phyloP scores from a whole-genome alignment of 2,329 filamentous ascomycete species.

The Helotiales sp. region DNA sequence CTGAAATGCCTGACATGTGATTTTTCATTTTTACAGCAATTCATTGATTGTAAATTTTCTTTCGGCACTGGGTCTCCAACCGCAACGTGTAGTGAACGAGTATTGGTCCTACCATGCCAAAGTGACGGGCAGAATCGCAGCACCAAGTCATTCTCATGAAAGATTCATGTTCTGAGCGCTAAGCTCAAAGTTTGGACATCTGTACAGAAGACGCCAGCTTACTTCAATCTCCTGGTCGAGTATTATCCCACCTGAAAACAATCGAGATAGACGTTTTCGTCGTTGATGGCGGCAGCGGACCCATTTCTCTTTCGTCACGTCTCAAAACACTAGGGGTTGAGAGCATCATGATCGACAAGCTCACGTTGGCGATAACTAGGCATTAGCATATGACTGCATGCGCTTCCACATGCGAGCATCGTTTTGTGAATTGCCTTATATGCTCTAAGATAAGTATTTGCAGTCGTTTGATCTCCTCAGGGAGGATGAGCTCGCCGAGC shows the following conservation, averaged over 20 bases:
- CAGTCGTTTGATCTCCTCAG: background rate
- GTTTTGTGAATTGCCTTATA: background rate
- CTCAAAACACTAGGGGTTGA: constrained; percentile 47
- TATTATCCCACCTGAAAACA: background rate
- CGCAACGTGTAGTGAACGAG: background rate
- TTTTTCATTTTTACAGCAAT: background rate
- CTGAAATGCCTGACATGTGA: background rate
- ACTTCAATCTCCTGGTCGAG: background rate
- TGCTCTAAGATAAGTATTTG: background rate
- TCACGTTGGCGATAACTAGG: constrained; percentile 48
- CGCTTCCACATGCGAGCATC: background rate
- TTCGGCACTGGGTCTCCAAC: background rate
- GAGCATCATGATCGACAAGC: constrained; percentile 46
- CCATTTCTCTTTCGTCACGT: constrained; percentile 42
- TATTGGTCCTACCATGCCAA: background rate
- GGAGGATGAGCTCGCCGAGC: constrained; percentile 37
- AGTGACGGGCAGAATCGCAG: background rate
- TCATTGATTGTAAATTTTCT: background rate
- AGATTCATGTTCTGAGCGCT: background rate
- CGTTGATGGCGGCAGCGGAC: background rate
- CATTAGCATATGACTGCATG: constrained; percentile 46
- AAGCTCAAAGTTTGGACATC: background rate
- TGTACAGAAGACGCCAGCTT: background rate
- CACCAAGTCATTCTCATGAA: background rate
- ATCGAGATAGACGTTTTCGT: background rate